phyloP scores from a whole-genome alignment of 208 protist species.

The Leishmania arabica region DNA sequence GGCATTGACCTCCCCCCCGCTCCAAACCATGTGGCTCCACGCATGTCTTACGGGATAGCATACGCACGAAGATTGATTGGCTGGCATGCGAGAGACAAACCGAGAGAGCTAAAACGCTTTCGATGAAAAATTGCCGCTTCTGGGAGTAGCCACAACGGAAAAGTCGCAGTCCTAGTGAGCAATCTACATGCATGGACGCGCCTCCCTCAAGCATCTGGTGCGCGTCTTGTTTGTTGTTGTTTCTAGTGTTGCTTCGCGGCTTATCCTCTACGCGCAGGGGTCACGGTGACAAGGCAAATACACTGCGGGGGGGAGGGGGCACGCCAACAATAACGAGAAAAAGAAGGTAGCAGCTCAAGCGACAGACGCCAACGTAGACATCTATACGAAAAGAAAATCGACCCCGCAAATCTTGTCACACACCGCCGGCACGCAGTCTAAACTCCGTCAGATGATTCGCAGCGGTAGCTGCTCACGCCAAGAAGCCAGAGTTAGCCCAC shows the following conservation, averaged over 20 bases:
- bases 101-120: not conserved
- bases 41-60: not conserved
- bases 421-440: not conserved
- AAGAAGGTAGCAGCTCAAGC: not conserved
- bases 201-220: not conserved
- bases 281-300: not conserved
- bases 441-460: not conserved
- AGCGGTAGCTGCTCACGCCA: constrained; percentile 32
- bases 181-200: not conserved
- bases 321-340: not conserved
- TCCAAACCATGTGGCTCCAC: not conserved
- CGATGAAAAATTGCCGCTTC: not conserved
- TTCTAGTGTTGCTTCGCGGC: not conserved
- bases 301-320: not conserved
- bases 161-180: not conserved
- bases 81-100: not conserved
- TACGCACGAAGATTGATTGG: not conserved
- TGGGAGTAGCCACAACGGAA: not conserved
- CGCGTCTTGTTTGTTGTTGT: not conserved
- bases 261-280: not conserved
- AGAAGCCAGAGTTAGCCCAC: constrained; percentile 87
- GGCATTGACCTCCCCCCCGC: not conserved
- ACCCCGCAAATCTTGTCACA: not conserved
- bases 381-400: not conserved
- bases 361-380: not conserved